A percentile compares a stretch with the other conserved stretches of the same genome.
These are phyloP conservation scores for Penstemon newberryi DNA, from an alignment of 257 asterid species.

Conservation along the genomic window DNA sequence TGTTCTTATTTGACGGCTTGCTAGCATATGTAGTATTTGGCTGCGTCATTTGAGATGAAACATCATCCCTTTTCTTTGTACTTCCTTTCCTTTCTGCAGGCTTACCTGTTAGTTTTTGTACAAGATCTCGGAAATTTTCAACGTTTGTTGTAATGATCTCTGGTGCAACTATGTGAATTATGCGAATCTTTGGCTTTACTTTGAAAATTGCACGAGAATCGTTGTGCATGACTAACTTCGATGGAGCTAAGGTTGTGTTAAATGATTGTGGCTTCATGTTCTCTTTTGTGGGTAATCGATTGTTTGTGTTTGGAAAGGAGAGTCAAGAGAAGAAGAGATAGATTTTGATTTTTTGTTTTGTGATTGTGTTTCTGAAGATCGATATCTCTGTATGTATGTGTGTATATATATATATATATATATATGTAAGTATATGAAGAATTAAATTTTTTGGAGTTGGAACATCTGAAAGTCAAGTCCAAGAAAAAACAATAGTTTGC, in stretches of 20 bases:
- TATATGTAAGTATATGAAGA: constrained; percentile 24
- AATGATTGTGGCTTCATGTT: constrained; percentile 43
- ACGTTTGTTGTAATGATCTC: constrained; percentile 68
- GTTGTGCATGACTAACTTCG: constrained; percentile 39
- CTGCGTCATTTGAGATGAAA: constrained; percentile 23
- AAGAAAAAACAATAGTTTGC: constrained; percentile 29
- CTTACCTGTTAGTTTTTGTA: constrained; percentile 82
- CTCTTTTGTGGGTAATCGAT: constrained; percentile 11
- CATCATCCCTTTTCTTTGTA: constrained; percentile 7
- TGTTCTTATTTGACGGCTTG: constrained; percentile 30
- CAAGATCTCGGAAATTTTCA: constrained; percentile 64
- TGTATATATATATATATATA: no score
- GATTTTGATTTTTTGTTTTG: constrained; percentile 14
- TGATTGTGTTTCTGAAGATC: constrained; percentile 25
- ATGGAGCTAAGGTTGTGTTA: constrained; percentile 30
- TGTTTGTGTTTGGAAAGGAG: not conserved
- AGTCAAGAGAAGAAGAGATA: constrained; percentile 5
- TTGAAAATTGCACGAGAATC: constrained; percentile 50
- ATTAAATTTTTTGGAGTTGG: constrained; percentile 18
- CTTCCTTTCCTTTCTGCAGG: constrained; percentile 35
- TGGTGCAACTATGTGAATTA: constrained; percentile 75
- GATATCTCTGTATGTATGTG: not conserved
- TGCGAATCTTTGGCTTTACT: constrained; percentile 70
- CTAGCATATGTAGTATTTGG: constrained; percentile 21
- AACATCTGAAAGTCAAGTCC: constrained; percentile 27